Percentiles rank a stretch among this genome's conserved stretches.
phyloP scores from a whole-genome alignment of 441 rosid species.

The Codiaeum variegatum region DNA sequence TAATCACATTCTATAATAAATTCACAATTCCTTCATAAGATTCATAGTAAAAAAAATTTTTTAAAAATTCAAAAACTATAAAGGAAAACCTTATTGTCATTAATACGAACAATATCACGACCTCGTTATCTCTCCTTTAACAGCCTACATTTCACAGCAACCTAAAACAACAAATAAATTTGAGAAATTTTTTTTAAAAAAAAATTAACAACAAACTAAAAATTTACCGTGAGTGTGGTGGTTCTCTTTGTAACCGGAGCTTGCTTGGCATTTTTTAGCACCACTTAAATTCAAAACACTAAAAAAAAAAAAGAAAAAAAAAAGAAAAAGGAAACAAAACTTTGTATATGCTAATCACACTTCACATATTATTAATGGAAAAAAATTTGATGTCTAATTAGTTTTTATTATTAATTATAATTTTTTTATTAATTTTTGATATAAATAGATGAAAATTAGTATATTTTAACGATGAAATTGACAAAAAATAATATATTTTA shows the following conservation, averaged over 20 bases:
- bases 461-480: too few species aligned
- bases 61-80: not conserved
- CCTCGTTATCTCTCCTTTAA: conserved; percentile 56
- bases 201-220: not conserved
- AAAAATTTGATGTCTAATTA: too few species aligned
- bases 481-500: too few species aligned
- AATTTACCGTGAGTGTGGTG: conserved; percentile 70
- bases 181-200: too few species aligned
- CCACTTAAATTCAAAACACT: not conserved
- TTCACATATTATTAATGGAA: too few species aligned
- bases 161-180: conserved; percentile 34
- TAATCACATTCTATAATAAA: conserved; percentile 61
- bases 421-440: too few species aligned
- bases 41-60: too few species aligned
- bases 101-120: conserved; percentile 72
- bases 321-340: not conserved
- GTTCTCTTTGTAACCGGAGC: conserved; percentile 64
- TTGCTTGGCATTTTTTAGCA: conserved; percentile 66
- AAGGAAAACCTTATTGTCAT: conserved; percentile 41
- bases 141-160: conserved; percentile 84
- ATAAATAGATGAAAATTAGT: too few species aligned
- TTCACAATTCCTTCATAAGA: too few species aligned
- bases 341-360: too few species aligned
- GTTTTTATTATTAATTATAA: too few species aligned
- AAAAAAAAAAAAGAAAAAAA: too few species aligned